Base-by-base conservation (phyloP, 768 basidiomycete genomes). In the Cubamyces sp. region DNA sequence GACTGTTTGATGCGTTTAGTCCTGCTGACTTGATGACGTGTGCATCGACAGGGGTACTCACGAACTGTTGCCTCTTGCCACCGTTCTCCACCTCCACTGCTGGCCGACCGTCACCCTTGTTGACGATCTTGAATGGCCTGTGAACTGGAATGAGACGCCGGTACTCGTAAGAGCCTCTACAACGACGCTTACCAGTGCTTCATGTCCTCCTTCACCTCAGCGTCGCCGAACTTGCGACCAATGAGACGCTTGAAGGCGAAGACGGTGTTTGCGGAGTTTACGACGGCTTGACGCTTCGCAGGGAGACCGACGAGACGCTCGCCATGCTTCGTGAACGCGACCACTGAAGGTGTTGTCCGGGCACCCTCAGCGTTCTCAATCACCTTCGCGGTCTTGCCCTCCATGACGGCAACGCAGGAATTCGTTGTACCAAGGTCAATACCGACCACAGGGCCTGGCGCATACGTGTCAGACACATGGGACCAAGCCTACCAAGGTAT, bases 301-400 rank as follows among this genome's bases (percentile, higher is more conserved):
- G 96, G 96, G 45, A 97, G 85, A 76, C 96, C 96, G 62, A 97
- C 90, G 34, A 98, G 83, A 61, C 96, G 94, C 75, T 99, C 97
- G 59, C 94, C 94, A 70, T 98, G 95, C 76, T 98, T 97, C 57
- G 97, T 94, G 84, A 99, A 99, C 41, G 96, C 96, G 67, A 98
- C 94, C 58, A 98, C 94, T 41, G 97, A 99, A 2, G 97, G 97
- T 16, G 97, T 99, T 65, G 97, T 98, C 68, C 97, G 88, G 60
- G 91, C 92, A 81, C 97, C 96, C 81, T 98, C 96, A 5, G 96
- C 81, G 81, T 98, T 98, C 79, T 98, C 97, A 68, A 99, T 90
- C 66, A 98, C 96, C 67, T 92, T 90, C 52, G 96, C 86, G 39
- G 88, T 90, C 80, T 96, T 88, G 68, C 94, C 96, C 80, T 98